Base-by-base conservation (phyloP, 345 rosid species). In the Eucalyptus caleyi region DNA sequence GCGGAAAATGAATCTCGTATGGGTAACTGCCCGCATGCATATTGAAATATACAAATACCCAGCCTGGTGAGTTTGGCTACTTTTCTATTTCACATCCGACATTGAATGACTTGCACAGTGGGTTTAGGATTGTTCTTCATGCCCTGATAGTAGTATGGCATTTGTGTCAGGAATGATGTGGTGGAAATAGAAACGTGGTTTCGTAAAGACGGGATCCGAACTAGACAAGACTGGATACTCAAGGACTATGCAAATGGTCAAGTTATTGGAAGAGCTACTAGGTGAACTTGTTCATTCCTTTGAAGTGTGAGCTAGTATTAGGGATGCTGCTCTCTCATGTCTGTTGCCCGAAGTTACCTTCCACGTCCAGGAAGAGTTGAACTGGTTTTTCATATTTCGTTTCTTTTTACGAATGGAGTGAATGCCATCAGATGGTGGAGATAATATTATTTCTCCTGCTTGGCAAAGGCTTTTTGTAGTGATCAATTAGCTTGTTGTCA, bases 121-220 rank as follows among this genome's bases (percentile, higher is more conserved):
- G 37, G 40, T 32, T 32, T 60, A 26, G 67, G 77, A 21, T 42
- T 42, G 44, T 62, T 53, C n/a, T 59, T n/a, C 14, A 50, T 51
- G 23, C 50, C 27, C 42, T 82, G 45, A 80, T 44, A n/a, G 37
- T 44, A 56, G 47, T 44, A 69, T 49, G n/a, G n/a, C 47, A 82
- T 82, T 91, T 50, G 86, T 81, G 27, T 32, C 88, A 97, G 99
- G 99, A 96, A 98, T 90, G 99, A 97, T 92, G 98, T 97, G 56
- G 91, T 97, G 92, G 98, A 97, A 94, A 95, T 97, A 37, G 99
- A 97, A 94, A 97, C 99, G 30, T 97, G 99, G 99, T 96, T 96
- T 89, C 99, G 96, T 86, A 91, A 97, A 93, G 98, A 98, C 89
- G 93, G 96, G 93, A 97, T 97, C 30, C 97, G 99, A 90, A 97